Evolutionary conservation across 2,329 filamentous ascomycete species (phyloP).

Genomic region (Fusarium burgessii): DNA sequence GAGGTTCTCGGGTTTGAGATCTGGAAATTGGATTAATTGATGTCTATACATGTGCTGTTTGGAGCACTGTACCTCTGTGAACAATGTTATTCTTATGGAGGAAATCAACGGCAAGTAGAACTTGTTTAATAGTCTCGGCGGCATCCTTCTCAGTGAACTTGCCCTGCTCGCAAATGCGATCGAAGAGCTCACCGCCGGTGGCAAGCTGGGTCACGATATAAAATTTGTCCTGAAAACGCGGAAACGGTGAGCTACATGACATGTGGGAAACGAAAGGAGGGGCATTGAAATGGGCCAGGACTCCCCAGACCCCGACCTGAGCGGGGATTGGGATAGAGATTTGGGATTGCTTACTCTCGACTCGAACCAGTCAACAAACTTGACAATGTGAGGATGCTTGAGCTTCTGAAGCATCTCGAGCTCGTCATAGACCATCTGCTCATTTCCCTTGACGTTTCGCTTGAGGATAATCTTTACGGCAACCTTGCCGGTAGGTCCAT

Average conservation of each 20-base stretch:
- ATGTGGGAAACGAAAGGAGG: slow-evolving; percentile 1
- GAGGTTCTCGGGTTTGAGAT: slow-evolving; percentile 97
- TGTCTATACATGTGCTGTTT: neutral
- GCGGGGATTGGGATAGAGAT: neutral
- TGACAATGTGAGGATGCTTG: slow-evolving; percentile 94
- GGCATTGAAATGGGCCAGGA: slow-evolving; percentile 1
- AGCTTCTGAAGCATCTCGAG: slow-evolving; percentile 91
- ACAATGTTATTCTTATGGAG: slow-evolving; percentile 95
- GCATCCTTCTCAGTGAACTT: slow-evolving; percentile 99
- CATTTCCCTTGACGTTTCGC: slow-evolving; percentile 98
- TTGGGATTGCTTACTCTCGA: slow-evolving; percentile 75
- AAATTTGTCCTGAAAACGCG: slow-evolving; percentile 84
- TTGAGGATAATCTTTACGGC: slow-evolving; percentile 99
- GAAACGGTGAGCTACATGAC: slow-evolving; percentile 21
- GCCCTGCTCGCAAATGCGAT: slow-evolving; percentile 97
- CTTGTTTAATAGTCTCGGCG: slow-evolving; percentile 93
- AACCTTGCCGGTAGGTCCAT: slow-evolving; percentile 84
- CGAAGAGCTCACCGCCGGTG: slow-evolving; percentile 95
- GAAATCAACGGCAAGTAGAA: slow-evolving; percentile 93
- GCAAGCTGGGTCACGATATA: slow-evolving; percentile 98
- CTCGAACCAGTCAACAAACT: slow-evolving; percentile 99
- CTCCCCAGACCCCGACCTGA: slow-evolving; percentile 9
- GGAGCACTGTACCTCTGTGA: slow-evolving; percentile 78
- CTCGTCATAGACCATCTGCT: slow-evolving; percentile 99
- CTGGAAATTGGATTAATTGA: slow-evolving; percentile 60